Evolutionary conservation across 1,284 basidiomycete genomes (phyloP), one percentile per base, ranked within the genome.

Genomic region (Mrakiaceae sp.): DNA sequence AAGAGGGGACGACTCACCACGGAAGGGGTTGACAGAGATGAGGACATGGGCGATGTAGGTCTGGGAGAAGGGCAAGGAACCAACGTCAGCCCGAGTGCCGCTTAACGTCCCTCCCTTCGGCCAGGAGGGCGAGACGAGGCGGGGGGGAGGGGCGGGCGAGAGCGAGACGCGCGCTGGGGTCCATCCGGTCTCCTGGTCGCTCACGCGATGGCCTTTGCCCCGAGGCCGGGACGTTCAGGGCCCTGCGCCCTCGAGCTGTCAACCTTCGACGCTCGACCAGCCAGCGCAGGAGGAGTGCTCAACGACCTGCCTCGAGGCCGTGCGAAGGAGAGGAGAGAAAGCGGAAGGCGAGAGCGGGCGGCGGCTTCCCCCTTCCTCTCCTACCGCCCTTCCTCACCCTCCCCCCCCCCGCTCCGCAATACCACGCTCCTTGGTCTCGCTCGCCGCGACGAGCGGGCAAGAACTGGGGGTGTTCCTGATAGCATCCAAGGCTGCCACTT

Each of bases 11-110:
- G 68, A 60, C 81, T 70, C 74, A 90, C 92, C 90, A 84, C 84
- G 82, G 79, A 98, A 98, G 0, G 95, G 96, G 77, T 98, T 99
- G 71, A 99, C 95, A 42, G 96, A 98, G 73, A 99, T 96, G 69
- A 99, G 78, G 55, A 99, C 96, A 71, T 89, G 83, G 50, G 96
- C 96, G 75, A 99, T 98, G 77, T 98, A 99, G 6, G 96, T 98
- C 80, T 81, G 66, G 11, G 44, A 42, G 42, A 3, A 40, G 6
- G 9, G 27, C 16, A 11, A 27, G 27, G 44, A 40, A 48, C 7
- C 27, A 27, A 27, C 27, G 2, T 27, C 27, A 27, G 27, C 27
- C 27, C 27, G 27, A 27, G 27, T 27, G 27, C 27, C 27, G 27
- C 27, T 27, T 2, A 27, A 27, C 27, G 27, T 27, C 27, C 27